phyloP scores from a whole-genome alignment of 106 monocot genomes.

The Alisma plantagoaquatica region DNA sequence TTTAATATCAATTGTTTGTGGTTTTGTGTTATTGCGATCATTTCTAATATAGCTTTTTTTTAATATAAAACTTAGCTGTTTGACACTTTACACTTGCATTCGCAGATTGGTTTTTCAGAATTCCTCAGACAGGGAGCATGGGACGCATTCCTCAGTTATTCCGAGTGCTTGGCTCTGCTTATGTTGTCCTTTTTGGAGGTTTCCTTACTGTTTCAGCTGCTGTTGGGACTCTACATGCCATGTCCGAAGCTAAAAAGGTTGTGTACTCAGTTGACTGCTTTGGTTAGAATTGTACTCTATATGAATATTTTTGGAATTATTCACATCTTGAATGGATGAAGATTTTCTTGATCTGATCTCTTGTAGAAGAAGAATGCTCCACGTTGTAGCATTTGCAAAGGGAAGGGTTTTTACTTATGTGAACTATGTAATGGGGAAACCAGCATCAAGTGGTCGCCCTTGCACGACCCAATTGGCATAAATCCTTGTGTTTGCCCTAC shows the following conservation, averaged over 20 bases:
- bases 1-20: too few relatives aligned
- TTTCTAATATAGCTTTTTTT: too few relatives aligned
- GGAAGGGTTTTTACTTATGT: constrained; percentile 76
- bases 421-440: constrained; percentile 70
- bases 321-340: not conserved
- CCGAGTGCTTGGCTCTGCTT: constrained; percentile 6
- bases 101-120: too few relatives aligned
- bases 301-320: not conserved
- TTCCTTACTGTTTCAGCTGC: constrained; percentile 2
- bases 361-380: constrained; percentile 40
- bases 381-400: constrained; percentile 51
- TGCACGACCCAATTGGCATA: constrained; percentile 75
- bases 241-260: constrained; percentile 1
- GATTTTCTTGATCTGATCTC: constrained; percentile 1
- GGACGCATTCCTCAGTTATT: constrained; percentile 7
- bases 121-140: too few relatives aligned
- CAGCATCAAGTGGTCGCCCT: constrained; percentile 79
- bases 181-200: constrained; percentile 5
- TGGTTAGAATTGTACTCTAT: not conserved
- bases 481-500: constrained; percentile 92
- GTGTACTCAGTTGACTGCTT: not conserved
- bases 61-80: too few relatives aligned
- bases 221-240: not conserved
- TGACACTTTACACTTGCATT: too few relatives aligned
- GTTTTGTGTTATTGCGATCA: too few relatives aligned